These are phyloP conservation scores for Sporodiniella umbellata DNA, from an alignment of 371 early-diverging fungal species.

Conservation along the genomic window DNA sequence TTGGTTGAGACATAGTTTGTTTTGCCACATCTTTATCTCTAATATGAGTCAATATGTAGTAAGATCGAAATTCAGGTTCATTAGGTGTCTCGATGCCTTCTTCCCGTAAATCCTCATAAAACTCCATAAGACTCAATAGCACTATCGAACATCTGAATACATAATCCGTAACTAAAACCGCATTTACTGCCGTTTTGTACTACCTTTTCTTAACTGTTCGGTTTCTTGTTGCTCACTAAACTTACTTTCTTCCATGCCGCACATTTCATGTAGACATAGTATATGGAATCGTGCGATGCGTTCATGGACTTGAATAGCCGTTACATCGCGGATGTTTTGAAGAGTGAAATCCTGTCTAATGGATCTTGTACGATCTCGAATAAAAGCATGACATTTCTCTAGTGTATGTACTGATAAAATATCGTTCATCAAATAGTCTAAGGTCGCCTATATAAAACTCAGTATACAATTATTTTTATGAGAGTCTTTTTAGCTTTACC, in stretches of 20 bases:
- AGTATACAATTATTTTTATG: no score
- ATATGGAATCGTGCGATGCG: conserved; percentile 88
- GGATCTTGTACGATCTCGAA: conserved; percentile 84
- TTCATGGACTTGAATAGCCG: conserved; percentile 73
- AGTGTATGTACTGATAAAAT: conserved; percentile 53
- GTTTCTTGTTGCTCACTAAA: conserved; percentile 79
- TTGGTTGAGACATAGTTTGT: conserved; percentile 56
- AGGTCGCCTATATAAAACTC: conserved; percentile 46
- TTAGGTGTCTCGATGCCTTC: conserved; percentile 59
- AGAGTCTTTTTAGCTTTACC: conserved; percentile 34
- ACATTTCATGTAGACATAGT: conserved; percentile 70
- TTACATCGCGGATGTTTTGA: conserved; percentile 68
- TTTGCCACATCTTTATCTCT: conserved; percentile 68
- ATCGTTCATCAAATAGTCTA: conserved; percentile 74
- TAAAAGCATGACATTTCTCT: conserved; percentile 71
- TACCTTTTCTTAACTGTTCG: conserved; percentile 84
- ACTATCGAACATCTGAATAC: conserved; percentile 42
- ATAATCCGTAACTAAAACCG: no score
- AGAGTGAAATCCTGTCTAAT: conserved; percentile 85
- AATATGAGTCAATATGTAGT: conserved; percentile 73
- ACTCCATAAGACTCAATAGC: conserved; percentile 77
- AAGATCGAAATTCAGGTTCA: conserved; percentile 89
- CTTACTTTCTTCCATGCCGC: conserved; percentile 52
- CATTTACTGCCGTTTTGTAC: no score
- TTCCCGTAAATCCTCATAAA: conserved; percentile 73